Conservation (phyloP, 805 yeast species). For the Brettanomyces sp. region DNA sequence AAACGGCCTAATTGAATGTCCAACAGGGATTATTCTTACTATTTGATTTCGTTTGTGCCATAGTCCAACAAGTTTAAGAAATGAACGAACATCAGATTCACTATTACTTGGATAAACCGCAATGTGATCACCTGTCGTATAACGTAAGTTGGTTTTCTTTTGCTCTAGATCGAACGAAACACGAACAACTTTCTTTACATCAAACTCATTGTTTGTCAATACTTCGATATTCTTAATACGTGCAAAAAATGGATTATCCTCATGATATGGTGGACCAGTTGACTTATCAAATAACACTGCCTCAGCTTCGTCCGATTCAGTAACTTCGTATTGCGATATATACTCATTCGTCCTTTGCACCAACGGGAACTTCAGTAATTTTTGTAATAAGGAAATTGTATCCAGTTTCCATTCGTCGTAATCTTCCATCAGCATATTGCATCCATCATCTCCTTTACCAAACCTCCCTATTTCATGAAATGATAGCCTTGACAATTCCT, state of each 20-base stretch:
- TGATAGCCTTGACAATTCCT: slow-evolving; percentile 46
- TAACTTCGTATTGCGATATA: slow-evolving; percentile 52
- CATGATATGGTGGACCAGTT: slow-evolving; percentile 17
- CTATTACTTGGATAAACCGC: slow-evolving; percentile 86
- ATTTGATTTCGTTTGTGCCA: slow-evolving; percentile 35
- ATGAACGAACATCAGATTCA: slow-evolving; percentile 50
- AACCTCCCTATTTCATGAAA: slow-evolving; percentile 52
- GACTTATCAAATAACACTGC: not conserved
- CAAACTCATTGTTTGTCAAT: slow-evolving; percentile 12
- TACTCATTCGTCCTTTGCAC: not conserved
- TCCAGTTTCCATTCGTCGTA: slow-evolving; percentile 83
- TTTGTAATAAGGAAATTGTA: slow-evolving; percentile 50
- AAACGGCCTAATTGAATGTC: slow-evolving; percentile 39
- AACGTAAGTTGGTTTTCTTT: slow-evolving; percentile 56
- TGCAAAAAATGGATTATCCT: slow-evolving; percentile 55
- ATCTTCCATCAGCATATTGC: slow-evolving; percentile 86
- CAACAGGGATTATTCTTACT: slow-evolving; percentile 54
- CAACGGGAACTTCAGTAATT: not conserved
- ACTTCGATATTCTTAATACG: slow-evolving; percentile 30
- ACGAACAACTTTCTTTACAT: slow-evolving; percentile 66
- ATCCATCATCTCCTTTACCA: slow-evolving; percentile 90
- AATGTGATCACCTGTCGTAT: slow-evolving; percentile 88
- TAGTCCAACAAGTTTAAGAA: slow-evolving; percentile 54
- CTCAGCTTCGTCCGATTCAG: slow-evolving; percentile 9
- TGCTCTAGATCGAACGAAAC: slow-evolving; percentile 58